Percentiles rank a stretch among this genome's conserved stretches.
Evolutionary conservation across 2,329 filamentous ascomycete genomes (phyloP).

Genomic region (Paraphaeosphaeria sporulosa): DNA sequence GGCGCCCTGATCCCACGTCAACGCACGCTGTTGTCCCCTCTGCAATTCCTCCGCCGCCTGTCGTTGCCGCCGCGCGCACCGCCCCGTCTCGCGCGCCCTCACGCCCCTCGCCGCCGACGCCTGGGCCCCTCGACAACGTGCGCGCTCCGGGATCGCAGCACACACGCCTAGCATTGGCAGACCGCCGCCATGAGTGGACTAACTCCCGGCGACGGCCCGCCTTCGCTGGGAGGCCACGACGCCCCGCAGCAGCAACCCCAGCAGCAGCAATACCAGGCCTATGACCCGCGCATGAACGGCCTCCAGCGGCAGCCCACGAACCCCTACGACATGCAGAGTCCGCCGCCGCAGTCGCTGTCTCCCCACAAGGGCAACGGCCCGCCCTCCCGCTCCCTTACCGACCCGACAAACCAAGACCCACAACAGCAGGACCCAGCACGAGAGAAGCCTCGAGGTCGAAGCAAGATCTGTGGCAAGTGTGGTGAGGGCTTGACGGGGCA

Average conservation of each 20-base stretch:
- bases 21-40: slow-evolving; percentile 4
- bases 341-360: slow-evolving; percentile 33
- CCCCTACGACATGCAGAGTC: slow-evolving; percentile 32
- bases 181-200: slow-evolving; percentile 35
- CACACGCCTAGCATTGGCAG: slow-evolving; percentile 32
- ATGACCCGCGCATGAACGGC: slow-evolving; percentile 44
- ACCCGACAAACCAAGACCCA: slow-evolving; percentile 29
- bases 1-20: slow-evolving; percentile 8
- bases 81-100: neutral
- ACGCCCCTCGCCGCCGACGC: slow-evolving; percentile 19
- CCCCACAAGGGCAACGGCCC: slow-evolving; percentile 32
- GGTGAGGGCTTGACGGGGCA: slow-evolving; percentile 87
- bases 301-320: slow-evolving; percentile 41
- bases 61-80: neutral
- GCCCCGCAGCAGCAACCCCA: slow-evolving; percentile 20
- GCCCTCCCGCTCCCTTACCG: slow-evolving; percentile 37
- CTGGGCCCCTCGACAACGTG: slow-evolving; percentile 6
- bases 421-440: slow-evolving; percentile 26
- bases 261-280: slow-evolving; percentile 23
- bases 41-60: slow-evolving; percentile 1
- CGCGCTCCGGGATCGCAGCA: slow-evolving; percentile 7
- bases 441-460: slow-evolving; percentile 42
- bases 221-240: slow-evolving; percentile 43
- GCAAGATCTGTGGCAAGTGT: slow-evolving; percentile 77
- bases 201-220: slow-evolving; percentile 45